Conservation (phyloP, 805 yeast species). For the Metschnikowia cubensis region DNA sequence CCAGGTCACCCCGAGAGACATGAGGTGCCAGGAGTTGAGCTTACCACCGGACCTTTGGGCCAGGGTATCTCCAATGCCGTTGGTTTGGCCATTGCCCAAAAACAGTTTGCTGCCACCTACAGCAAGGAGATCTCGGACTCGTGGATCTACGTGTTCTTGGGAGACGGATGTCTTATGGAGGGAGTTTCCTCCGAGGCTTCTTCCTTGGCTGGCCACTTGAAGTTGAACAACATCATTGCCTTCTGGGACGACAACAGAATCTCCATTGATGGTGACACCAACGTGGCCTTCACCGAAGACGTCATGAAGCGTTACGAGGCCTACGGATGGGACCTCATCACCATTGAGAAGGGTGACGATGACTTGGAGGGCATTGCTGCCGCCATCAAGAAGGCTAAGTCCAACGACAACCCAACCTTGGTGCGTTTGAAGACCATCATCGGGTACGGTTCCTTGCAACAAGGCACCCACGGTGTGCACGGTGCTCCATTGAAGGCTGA, state of each 20-base stretch:
- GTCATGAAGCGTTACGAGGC: constrained; percentile 80
- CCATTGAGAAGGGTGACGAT: constrained; percentile 76
- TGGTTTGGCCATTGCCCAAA: constrained; percentile 94
- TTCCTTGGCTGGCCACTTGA: constrained; percentile 93
- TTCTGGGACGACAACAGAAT: constrained; percentile 96
- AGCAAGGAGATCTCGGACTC: constrained; percentile 85
- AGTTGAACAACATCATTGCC: constrained; percentile 88
- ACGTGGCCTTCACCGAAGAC: constrained; percentile 89
- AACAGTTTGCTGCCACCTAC: constrained; percentile 86
- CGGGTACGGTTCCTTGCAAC: constrained; percentile 84
- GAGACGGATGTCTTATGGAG: constrained; percentile 98
- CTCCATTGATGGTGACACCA: constrained; percentile 93
- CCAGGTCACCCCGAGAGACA: constrained; percentile 95
- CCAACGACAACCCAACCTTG: constrained; percentile 82
- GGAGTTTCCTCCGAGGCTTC: constrained; percentile 94
- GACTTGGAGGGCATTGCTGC: constrained; percentile 66
- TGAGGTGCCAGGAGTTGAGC: constrained; percentile 90
- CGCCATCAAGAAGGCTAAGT: constrained; percentile 81
- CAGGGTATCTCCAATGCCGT: constrained; percentile 97
- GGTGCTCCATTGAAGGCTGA: constrained; percentile 95
- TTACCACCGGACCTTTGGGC: constrained; percentile 98
- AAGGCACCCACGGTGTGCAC: constrained; percentile 90
- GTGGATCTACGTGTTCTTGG: constrained; percentile 75
- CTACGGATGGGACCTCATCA: constrained; percentile 88
- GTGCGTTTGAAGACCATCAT: constrained; percentile 87